phyloP scores from a whole-genome alignment of 495 filamentous ascomycete genomes.

The Penicillium coprophilum region DNA sequence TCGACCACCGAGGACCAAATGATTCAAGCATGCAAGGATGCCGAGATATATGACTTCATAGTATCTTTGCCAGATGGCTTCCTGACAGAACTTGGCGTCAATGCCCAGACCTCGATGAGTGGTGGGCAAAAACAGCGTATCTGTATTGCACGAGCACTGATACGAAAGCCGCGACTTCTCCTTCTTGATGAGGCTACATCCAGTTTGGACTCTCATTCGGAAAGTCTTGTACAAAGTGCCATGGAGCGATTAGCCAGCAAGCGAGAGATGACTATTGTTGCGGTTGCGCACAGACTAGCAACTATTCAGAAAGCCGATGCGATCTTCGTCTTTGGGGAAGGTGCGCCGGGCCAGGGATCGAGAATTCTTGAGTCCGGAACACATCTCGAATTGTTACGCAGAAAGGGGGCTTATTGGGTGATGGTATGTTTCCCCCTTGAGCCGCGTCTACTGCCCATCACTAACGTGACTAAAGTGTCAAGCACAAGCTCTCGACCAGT shows the following conservation, averaged over 20 bases:
- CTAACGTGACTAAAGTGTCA: constrained; percentile 1
- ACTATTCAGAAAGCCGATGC: constrained; percentile 71
- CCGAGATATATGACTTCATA: constrained; percentile 58
- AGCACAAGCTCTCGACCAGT: constrained; percentile 4
- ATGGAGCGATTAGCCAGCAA: constrained; percentile 40
- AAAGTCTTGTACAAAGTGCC: constrained; percentile 37
- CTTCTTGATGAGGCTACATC: constrained; percentile 60
- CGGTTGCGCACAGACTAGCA: constrained; percentile 69
- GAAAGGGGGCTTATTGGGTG: constrained; percentile 3
- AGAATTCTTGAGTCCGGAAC: constrained; percentile 60
- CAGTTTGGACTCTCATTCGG: constrained; percentile 54
- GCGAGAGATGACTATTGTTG: constrained; percentile 69
- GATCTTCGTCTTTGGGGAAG: constrained; percentile 62
- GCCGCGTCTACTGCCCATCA: not conserved
- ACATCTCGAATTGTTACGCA: constrained; percentile 36
- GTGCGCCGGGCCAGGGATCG: constrained; percentile 42
- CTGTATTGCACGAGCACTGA: constrained; percentile 49
- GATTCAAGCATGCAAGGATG: constrained; percentile 52
- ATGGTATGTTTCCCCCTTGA: constrained; percentile 1
- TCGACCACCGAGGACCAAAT: constrained; percentile 42
- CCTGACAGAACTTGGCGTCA: constrained; percentile 57
- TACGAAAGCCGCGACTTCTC: constrained; percentile 46
- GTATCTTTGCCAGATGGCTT: constrained; percentile 59
- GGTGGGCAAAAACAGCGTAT: constrained; percentile 53
- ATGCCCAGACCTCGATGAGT: constrained; percentile 57